Evolutionary conservation across 345 rosid genomes (phyloP), one percentile per base, ranked within the genome.

Genomic region (Geranium rotundifolium): DNA sequence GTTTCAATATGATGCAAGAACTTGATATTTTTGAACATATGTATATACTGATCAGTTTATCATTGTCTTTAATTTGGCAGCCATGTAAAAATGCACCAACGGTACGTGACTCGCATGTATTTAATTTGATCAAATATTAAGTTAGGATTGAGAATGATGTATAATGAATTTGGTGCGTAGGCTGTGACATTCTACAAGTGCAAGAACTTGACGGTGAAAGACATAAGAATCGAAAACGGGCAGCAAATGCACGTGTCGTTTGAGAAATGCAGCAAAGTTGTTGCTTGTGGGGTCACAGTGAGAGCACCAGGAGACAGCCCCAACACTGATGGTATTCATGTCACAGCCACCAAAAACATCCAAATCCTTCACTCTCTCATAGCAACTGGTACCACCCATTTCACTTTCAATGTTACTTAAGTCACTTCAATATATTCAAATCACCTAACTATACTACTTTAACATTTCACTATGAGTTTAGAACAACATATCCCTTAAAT

Each of bases 291-390:
- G 61, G 81, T 91, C 30, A 52, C 1, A 10, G 75, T 91, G 4
- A 80, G 78, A 8, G 79, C 92, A 0, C 92, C 96, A 0, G 70
- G 54, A 20, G 55, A 74, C 37, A 87, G 95, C 68, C 98, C 98
- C 5, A 91, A 91, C 76, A 91, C 96, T 0, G 96, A 89, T 57
- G 98, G 98, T 34, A 91, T 91, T 70, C 96, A 91, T 67, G 70
- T 89, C 65, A 76, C 92, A 0, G 31, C 63, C 18, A 85, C 89
- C 46, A 80, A 80, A 61, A 82, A 89, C 69, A 91, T 89, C 63
- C 75, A 41, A 17, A 75, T 91, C 54, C 63, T 78, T 17, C 65
- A 62, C 31, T 78, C 76, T n/a, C 54, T 63, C 60, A 80, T 89
- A 17, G 84, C 81, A 60, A 87, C 98, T 67, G 96, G 97, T 41